phyloP scores from a whole-genome alignment of 2,329 filamentous ascomycete genomes.

The Epichloe hybrida region DNA sequence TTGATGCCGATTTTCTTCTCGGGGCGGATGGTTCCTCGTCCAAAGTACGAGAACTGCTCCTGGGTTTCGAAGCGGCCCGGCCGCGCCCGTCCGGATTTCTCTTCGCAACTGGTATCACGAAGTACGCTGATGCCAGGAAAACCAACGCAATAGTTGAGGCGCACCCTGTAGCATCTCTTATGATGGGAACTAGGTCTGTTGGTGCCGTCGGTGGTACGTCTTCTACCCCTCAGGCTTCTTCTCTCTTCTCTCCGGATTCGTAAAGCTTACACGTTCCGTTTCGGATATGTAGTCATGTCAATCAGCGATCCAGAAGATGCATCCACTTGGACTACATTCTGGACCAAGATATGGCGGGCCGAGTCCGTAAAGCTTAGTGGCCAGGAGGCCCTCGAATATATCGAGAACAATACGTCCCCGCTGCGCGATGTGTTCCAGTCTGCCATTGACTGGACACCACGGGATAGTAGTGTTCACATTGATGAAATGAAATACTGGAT shows the following conservation, averaged over 20 bases:
- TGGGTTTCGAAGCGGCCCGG: slow-evolving; percentile 13
- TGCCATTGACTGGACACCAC: slow-evolving; percentile 21
- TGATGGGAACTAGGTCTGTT: slow-evolving; percentile 16
- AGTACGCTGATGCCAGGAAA: slow-evolving; percentile 13
- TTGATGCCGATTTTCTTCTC: slow-evolving; percentile 12
- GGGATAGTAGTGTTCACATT: slow-evolving; percentile 16
- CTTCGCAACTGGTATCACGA: slow-evolving; percentile 17
- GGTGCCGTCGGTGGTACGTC: slow-evolving; percentile 18
- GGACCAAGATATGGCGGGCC: slow-evolving; percentile 22
- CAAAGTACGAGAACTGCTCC: slow-evolving; percentile 17
- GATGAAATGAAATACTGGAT: slow-evolving; percentile 26
- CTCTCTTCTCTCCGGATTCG: too few relatives aligned
- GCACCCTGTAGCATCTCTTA: slow-evolving; percentile 19
- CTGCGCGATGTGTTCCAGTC: slow-evolving; percentile 19
- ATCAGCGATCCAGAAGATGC: slow-evolving; percentile 11
- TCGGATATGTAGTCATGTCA: slow-evolving; percentile 8
- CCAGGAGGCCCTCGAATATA: slow-evolving; percentile 20
- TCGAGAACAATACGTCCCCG: slow-evolving; percentile 14
- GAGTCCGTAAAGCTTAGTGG: slow-evolving; percentile 16
- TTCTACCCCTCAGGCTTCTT: background rate
- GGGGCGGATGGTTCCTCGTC: slow-evolving; percentile 20
- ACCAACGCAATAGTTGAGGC: slow-evolving; percentile 13
- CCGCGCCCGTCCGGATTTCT: slow-evolving; percentile 15
- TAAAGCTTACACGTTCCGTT: background rate
- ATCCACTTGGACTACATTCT: slow-evolving; percentile 20